Evolutionary conservation across 176 grass and related monocot species (phyloP), one percentile per base, ranked within the genome.

Genomic region (Rhynchospora pubera): DNA sequence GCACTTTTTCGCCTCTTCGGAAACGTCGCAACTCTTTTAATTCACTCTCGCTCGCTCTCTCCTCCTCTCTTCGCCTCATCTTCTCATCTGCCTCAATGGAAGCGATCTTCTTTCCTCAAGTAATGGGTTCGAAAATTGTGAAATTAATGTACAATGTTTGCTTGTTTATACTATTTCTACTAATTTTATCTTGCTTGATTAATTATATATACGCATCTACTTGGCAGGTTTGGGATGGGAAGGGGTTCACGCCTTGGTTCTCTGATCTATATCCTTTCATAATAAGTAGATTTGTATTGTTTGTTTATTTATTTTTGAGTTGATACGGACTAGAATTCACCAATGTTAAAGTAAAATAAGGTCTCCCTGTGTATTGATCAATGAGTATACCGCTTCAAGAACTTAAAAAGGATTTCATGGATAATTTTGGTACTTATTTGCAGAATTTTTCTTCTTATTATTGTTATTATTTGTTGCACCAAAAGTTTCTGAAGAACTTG

Each of bases 221-320:
- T 23, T 9, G 3, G 90, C 85, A 94, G 94, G 91, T 94, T 18
- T 97, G 90, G 94, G 87, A 92, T 68, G 90, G 88, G 82, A 85
- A 70, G 64, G 42, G 75, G 13, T 92, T 97, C 65, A 73, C 90
- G 9, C 90, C 88, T 55, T 94, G 89, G 85, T 97, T 97, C 83
- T 80, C 91, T 19, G 92, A 97, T 85, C 89, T 85, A 97, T 97
- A 97, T 97, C 92, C 88, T 97, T 87, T 39, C 59, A 26, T 11
- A 71, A 45, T 47, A 47, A 71, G 65, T 44, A 3, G 9, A 46
- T 71, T 28, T 52, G 3, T 53, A 4, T 53, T 12, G 21, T 68
- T 42, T 13, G 22, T 52, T 46, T 68, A 5, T 22, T 18, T 5
- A 23, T 75, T 58, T 7, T 0, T 0, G 0, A 11, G 71, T 4